These are phyloP conservation scores for Liquidambar formosana DNA, from an alignment of 164 flowering plant genomes.

Conservation along the genomic window DNA sequence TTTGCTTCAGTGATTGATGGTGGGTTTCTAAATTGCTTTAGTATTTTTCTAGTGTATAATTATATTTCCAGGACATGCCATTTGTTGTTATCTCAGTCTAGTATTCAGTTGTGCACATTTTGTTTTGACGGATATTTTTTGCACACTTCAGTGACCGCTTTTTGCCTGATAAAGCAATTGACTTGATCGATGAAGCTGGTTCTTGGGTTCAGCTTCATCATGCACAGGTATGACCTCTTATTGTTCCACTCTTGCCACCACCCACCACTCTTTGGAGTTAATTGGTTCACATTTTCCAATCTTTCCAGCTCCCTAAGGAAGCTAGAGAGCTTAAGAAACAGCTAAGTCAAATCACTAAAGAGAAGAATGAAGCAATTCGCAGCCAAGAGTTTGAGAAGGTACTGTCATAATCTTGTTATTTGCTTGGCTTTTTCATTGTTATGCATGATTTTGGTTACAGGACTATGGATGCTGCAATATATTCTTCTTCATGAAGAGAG, in stretches of 20 bases:
- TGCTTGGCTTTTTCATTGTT: background rate
- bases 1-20: background rate
- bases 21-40: no score
- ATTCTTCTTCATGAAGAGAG: no score
- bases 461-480: no score
- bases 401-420: background rate
- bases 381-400: slow-evolving; percentile 97
- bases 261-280: no score
- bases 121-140: background rate
- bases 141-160: slow-evolving; percentile 77
- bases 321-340: slow-evolving; percentile 95
- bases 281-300: background rate
- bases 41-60: background rate
- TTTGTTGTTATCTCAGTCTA: no score
- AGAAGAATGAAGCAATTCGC: slow-evolving; percentile 92
- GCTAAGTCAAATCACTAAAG: slow-evolving; percentile 84
- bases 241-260: background rate
- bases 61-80: background rate
- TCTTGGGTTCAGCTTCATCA: slow-evolving; percentile 95
- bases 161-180: slow-evolving; percentile 98
- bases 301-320: slow-evolving; percentile 85
- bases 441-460: background rate
- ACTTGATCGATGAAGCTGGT: slow-evolving; percentile 98
- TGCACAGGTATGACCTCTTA: slow-evolving; percentile 63
- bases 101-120: no score